Conservation (phyloP, 192 early-diverging fungal genomes). For the Funneliformis mosseae region DNA sequence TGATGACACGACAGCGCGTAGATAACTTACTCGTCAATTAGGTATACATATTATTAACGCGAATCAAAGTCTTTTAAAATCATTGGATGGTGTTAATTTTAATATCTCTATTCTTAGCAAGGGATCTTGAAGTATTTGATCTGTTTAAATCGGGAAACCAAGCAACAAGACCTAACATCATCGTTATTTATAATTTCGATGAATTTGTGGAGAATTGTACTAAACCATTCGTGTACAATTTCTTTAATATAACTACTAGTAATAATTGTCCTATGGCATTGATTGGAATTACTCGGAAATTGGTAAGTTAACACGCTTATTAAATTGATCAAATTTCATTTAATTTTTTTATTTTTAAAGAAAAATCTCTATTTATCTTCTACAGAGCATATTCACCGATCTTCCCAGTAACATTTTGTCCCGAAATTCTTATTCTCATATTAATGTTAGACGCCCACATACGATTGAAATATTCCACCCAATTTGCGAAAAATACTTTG, state of each 20-base stretch:
- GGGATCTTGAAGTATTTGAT: constrained; percentile 62
- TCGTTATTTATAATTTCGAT: constrained; percentile 95
- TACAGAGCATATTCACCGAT: constrained; percentile 77
- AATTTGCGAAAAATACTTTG: constrained; percentile 59
- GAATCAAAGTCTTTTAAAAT: constrained; percentile 26
- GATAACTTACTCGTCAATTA: constrained; percentile 84
- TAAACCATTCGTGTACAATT: constrained; percentile 89
- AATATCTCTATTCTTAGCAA: constrained; percentile 71
- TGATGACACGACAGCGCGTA: constrained; percentile 76
- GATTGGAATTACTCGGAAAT: constrained; percentile 78
- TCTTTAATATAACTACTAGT: constrained; percentile 90
- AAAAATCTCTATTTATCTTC: neutral
- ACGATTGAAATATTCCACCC: constrained; percentile 59
- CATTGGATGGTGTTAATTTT: constrained; percentile 33
- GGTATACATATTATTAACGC: constrained; percentile 37
- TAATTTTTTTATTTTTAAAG: neutral
- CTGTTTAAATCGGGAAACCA: constrained; percentile 60
- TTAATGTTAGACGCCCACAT: constrained; percentile 65
- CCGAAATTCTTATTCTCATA: constrained; percentile 86
- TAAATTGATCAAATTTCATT: too few species aligned
- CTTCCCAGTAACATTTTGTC: constrained; percentile 96
- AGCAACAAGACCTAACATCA: constrained; percentile 68
- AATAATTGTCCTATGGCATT: constrained; percentile 84
- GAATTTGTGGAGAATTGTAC: constrained; percentile 90
- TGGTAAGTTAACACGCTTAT: constrained; percentile 46